These are phyloP conservation scores for Alternaria arbusti DNA, from an alignment of 2,329 filamentous ascomycete species.

Conservation along the genomic window DNA sequence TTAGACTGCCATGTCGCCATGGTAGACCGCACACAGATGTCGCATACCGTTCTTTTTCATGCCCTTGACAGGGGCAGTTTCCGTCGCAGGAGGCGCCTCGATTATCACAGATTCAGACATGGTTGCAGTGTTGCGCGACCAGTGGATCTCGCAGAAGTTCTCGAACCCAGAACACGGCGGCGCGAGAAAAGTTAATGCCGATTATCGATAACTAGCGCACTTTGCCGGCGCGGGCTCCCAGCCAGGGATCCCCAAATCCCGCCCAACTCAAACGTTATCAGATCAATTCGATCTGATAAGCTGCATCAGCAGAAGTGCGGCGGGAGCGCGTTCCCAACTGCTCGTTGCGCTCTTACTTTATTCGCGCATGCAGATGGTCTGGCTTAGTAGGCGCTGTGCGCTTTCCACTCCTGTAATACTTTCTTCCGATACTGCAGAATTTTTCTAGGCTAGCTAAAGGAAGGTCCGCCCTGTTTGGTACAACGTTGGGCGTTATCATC, in stretches of 20 bases:
- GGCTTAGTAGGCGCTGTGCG: conserved; percentile 19
- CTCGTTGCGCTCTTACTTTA: conserved; percentile 20
- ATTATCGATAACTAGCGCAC: conserved; percentile 25
- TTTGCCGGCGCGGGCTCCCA: background rate
- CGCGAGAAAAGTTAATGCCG: conserved; percentile 33
- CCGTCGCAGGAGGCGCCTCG: conserved; percentile 53
- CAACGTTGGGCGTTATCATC: conserved; percentile 33
- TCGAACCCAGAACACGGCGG: conserved; percentile 16
- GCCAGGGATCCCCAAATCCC: conserved; percentile 1
- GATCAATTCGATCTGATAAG: conserved; percentile 40
- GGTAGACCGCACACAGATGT: background rate
- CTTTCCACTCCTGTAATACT: conserved; percentile 23
- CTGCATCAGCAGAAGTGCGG: background rate
- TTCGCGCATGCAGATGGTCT: conserved; percentile 13
- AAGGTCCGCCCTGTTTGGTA: conserved; percentile 28
- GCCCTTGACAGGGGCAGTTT: conserved; percentile 54
- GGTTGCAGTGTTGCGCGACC: conserved; percentile 19
- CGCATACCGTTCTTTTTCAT: conserved; percentile 82
- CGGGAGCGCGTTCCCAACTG: conserved; percentile 20
- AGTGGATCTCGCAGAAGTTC: conserved; percentile 16
- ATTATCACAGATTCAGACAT: conserved; percentile 39
- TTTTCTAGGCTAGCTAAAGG: conserved; percentile 38
- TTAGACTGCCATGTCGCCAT: conserved; percentile 16
- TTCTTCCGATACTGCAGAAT: conserved; percentile 26
- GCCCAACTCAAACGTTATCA: background rate